Conservation (phyloP, 169 alveolate genomes). For the Fabrea salina region DNA sequence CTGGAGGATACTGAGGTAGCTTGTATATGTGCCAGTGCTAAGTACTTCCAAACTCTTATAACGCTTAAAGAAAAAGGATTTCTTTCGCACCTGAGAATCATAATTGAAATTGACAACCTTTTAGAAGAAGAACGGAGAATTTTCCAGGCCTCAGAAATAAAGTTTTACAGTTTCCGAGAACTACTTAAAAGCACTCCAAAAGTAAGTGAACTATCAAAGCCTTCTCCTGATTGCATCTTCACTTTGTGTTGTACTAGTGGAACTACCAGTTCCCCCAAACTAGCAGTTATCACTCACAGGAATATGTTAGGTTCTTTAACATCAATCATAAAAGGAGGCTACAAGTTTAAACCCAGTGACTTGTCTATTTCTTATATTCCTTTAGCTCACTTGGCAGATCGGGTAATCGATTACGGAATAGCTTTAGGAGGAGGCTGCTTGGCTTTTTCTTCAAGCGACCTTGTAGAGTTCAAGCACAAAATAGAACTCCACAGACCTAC, state of each 20-base stretch:
- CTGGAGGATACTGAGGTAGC: conserved; percentile 42
- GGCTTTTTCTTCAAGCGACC: conserved; percentile 75
- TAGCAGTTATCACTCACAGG: conserved; percentile 67
- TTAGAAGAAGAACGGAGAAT: background rate
- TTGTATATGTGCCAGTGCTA: background rate
- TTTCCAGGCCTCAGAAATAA: background rate
- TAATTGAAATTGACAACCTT: background rate
- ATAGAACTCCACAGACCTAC: conserved; percentile 91
- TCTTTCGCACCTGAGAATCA: background rate
- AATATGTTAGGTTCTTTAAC: conserved; percentile 41
- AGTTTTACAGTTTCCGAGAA: background rate
- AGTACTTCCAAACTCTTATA: background rate
- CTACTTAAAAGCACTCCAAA: background rate
- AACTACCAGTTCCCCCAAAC: conserved; percentile 81
- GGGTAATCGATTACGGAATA: conserved; percentile 45
- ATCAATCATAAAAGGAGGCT: conserved; percentile 32
- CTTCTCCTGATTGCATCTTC: conserved; percentile 52
- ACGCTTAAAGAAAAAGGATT: background rate
- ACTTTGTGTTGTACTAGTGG: conserved; percentile 81
- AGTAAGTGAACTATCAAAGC: conserved; percentile 39
- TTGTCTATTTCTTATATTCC: conserved; percentile 77
- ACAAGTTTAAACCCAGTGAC: conserved; percentile 47
- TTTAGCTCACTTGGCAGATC: conserved; percentile 80
- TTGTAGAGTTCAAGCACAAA: conserved; percentile 66
- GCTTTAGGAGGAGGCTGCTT: conserved; percentile 52